Conservation (phyloP, 2,329 filamentous ascomycete species). For the Colletotrichum salicis region DNA sequence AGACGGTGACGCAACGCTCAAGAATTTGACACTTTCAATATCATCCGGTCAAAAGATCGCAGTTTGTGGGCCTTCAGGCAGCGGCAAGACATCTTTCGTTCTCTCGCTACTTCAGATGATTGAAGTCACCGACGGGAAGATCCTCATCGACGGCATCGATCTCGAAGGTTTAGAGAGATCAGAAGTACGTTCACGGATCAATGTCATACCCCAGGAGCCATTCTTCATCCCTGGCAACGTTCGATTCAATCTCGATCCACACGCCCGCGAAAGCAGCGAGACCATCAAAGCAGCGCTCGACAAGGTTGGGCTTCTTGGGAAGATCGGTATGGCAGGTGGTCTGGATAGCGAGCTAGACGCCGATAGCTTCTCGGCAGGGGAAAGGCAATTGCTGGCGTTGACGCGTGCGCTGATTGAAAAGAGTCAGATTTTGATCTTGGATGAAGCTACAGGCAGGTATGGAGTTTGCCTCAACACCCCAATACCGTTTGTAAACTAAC, state of each 20-base stretch:
- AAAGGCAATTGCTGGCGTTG: conserved; percentile 59
- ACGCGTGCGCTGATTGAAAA: conserved; percentile 55
- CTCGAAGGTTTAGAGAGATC: conserved; percentile 38
- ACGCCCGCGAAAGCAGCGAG: conserved; percentile 48
- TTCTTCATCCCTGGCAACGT: conserved; percentile 60
- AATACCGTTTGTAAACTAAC: not conserved
- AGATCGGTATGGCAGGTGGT: conserved; percentile 50
- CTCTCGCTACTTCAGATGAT: conserved; percentile 58
- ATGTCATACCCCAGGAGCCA: conserved; percentile 62
- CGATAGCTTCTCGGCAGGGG: conserved; percentile 52
- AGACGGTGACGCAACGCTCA: conserved; percentile 38
- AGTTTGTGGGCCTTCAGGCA: conserved; percentile 48
- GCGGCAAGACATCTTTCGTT: conserved; percentile 49
- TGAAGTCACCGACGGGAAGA: conserved; percentile 52
- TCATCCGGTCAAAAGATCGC: conserved; percentile 42
- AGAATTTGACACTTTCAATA: conserved; percentile 36
- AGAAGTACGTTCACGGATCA: conserved; percentile 45
- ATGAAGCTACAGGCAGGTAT: conserved; percentile 27
- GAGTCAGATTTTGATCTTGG: conserved; percentile 27
- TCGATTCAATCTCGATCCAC: conserved; percentile 60
- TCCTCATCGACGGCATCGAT: conserved; percentile 57
- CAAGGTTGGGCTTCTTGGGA: conserved; percentile 57
- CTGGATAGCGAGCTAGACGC: conserved; percentile 48
- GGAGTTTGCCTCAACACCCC: not conserved
- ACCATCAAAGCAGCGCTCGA: conserved; percentile 56